These are phyloP conservation scores for Anacardium occidentale DNA, from an alignment of 345 rosid genomes.

Conservation along the genomic window DNA sequence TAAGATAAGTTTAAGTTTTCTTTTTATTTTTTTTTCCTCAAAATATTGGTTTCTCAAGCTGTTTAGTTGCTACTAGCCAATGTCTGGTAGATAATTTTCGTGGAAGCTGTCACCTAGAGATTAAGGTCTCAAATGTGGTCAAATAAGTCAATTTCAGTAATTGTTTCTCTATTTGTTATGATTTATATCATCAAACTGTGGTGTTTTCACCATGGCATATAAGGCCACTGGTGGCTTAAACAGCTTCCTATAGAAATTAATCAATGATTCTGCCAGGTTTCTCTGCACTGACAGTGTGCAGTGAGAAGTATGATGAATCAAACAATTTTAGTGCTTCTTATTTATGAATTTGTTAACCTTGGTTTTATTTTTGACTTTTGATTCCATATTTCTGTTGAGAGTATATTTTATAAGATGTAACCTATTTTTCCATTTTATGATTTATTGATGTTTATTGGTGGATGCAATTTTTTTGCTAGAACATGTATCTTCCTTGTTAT, in stretches of 20 bases:
- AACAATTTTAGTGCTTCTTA: constrained; percentile 34
- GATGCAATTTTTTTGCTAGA: background rate
- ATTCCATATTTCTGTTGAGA: background rate
- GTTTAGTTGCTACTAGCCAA: background rate
- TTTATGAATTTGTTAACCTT: background rate
- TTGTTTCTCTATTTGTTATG: constrained; percentile 2
- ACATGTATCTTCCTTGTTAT: background rate
- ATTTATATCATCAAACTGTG: constrained; percentile 4
- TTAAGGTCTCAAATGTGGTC: too few species aligned
- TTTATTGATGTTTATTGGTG: background rate
- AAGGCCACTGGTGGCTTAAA: constrained; percentile 47
- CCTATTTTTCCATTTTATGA: background rate
- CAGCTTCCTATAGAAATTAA: constrained; percentile 72
- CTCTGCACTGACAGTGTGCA: constrained; percentile 98
- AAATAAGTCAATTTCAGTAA: background rate
- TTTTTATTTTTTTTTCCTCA: background rate
- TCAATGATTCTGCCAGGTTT: constrained; percentile 86
- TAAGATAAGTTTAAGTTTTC: background rate
- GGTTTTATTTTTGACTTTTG: background rate
- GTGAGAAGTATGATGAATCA: constrained; percentile 98
- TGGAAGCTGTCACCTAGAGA: constrained; percentile 38
- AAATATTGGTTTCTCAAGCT: background rate
- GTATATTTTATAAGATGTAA: background rate
- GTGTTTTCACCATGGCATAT: constrained; percentile 51
- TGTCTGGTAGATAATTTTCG: background rate